Evolutionary conservation across 2,329 filamentous ascomycete genomes (phyloP).

Genomic region (Aspergillus tubingensis): DNA sequence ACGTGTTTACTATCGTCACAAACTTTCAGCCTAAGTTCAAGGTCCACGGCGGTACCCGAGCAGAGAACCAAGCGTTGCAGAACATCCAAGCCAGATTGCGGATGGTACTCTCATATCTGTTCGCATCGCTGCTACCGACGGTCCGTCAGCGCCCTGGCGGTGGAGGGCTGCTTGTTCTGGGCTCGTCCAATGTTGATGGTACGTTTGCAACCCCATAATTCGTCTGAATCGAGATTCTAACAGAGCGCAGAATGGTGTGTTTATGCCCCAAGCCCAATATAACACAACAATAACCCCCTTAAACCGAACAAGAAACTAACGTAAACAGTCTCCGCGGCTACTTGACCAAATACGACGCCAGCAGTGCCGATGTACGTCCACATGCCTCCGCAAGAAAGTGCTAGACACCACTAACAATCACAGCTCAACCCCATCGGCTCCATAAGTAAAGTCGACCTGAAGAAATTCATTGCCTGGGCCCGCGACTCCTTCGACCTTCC

Average conservation of each 20-base stretch:
- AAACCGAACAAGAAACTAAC: constrained; percentile 35
- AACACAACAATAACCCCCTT: neutral
- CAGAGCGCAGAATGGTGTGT: constrained; percentile 31
- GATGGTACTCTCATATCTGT: constrained; percentile 67
- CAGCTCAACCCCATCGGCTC: constrained; percentile 45
- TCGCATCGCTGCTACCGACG: constrained; percentile 64
- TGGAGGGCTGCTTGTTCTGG: constrained; percentile 65
- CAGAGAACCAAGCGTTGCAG: constrained; percentile 67
- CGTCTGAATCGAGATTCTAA: constrained; percentile 9
- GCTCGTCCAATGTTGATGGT: constrained; percentile 65
- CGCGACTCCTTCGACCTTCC: constrained; percentile 61
- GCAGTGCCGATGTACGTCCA: constrained; percentile 55
- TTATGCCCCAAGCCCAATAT: neutral
- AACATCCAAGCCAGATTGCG: constrained; percentile 67
- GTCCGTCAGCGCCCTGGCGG: constrained; percentile 59
- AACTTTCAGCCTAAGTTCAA: constrained; percentile 64
- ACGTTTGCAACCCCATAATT: constrained; percentile 3
- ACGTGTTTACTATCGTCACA: constrained; percentile 60
- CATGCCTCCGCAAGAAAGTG: neutral
- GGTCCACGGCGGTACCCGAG: constrained; percentile 62
- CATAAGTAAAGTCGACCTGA: constrained; percentile 68
- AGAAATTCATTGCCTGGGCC: constrained; percentile 70
- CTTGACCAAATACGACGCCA: constrained; percentile 70
- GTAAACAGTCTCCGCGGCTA: constrained; percentile 49
- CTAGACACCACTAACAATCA: constrained; percentile 4